These are phyloP conservation scores for Pseudocercospora fijiensis DNA, from an alignment of 2,329 filamentous ascomycete genomes.

Conservation along the genomic window DNA sequence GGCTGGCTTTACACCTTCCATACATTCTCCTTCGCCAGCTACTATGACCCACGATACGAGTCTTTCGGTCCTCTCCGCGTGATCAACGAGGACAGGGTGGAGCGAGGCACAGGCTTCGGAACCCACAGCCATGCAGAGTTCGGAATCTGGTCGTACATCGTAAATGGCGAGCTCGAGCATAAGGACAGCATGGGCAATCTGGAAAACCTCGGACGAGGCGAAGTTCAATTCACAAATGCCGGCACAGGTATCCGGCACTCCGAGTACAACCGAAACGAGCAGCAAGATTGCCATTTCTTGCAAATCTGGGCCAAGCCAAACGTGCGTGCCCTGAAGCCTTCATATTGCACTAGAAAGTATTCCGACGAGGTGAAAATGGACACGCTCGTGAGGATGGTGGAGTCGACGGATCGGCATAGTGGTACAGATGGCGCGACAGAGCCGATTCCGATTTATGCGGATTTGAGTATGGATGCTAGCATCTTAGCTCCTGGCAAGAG, in stretches of 20 bases:
- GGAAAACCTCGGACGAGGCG: constrained; percentile 71
- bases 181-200: constrained; percentile 75
- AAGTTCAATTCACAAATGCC: constrained; percentile 89
- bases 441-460: constrained; percentile 79
- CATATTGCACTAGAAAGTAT: constrained; percentile 74
- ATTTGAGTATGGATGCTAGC: constrained; percentile 78
- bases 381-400: constrained; percentile 72
- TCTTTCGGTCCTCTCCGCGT: constrained; percentile 76
- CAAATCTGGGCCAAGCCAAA: constrained; percentile 88
- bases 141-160: constrained; percentile 85
- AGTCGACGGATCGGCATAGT: constrained; percentile 62
- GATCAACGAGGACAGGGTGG: constrained; percentile 84
- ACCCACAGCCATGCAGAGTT: constrained; percentile 83
- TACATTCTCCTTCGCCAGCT: constrained; percentile 76
- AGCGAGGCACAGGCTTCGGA: constrained; percentile 72
- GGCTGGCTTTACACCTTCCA: constrained; percentile 88
- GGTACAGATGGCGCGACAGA: constrained; percentile 67
- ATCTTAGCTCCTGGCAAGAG: constrained; percentile 64
- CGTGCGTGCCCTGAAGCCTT: constrained; percentile 67
- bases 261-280: constrained; percentile 73
- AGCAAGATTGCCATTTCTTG: constrained; percentile 75
- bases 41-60: constrained; percentile 65
- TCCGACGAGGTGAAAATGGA: constrained; percentile 69
- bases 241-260: constrained; percentile 77
- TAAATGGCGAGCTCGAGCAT: constrained; percentile 83